phyloP scores from a whole-genome alignment of 1,139 yeast species.

The Tardiomyces depauwii region DNA sequence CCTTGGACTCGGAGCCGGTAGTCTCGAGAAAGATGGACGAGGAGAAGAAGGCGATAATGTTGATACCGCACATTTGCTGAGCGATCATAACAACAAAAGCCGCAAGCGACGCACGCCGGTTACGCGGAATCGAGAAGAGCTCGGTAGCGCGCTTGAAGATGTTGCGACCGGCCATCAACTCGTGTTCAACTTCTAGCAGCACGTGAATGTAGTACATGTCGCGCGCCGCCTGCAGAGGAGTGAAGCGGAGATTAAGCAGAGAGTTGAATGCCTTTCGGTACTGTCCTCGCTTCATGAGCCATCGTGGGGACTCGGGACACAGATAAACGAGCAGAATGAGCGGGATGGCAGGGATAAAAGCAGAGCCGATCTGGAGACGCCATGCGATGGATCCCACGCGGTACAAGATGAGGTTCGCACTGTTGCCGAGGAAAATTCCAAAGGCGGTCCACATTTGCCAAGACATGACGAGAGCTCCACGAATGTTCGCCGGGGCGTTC shows the following conservation, averaged over 20 bases:
- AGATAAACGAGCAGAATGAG: slow-evolving; percentile 8
- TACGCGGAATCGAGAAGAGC: slow-evolving; percentile 25
- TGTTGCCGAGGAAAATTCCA: slow-evolving; percentile 76
- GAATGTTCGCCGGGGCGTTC: slow-evolving; percentile 61
- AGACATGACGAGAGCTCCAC: slow-evolving; percentile 77
- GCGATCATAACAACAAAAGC: slow-evolving; percentile 78
- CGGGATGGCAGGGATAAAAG: slow-evolving; percentile 11
- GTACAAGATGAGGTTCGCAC: slow-evolving; percentile 52
- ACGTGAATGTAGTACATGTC: slow-evolving; percentile 12
- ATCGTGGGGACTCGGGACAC: slow-evolving; percentile 61
- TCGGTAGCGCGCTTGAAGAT: background rate
- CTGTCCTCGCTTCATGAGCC: slow-evolving; percentile 48
- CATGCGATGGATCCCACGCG: slow-evolving; percentile 50
- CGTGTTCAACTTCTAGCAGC: slow-evolving; percentile 14
- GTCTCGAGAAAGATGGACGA: slow-evolving; percentile 49
- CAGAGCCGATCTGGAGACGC: slow-evolving; percentile 71
- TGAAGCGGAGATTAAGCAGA: slow-evolving; percentile 9
- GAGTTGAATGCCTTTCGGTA: slow-evolving; percentile 36
- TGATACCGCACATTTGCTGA: slow-evolving; percentile 91
- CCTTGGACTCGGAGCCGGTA: slow-evolving; percentile 47
- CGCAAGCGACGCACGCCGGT: slow-evolving; percentile 60
- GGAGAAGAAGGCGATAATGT: slow-evolving; percentile 69
- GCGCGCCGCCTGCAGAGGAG: slow-evolving; percentile 17
- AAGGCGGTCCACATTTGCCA: slow-evolving; percentile 88
- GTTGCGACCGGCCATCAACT: slow-evolving; percentile 9